Percentiles rank a stretch among this genome's conserved stretches.
phyloP scores from a whole-genome alignment of 345 rosid species.

The Excoecaria cochinchinensis region DNA sequence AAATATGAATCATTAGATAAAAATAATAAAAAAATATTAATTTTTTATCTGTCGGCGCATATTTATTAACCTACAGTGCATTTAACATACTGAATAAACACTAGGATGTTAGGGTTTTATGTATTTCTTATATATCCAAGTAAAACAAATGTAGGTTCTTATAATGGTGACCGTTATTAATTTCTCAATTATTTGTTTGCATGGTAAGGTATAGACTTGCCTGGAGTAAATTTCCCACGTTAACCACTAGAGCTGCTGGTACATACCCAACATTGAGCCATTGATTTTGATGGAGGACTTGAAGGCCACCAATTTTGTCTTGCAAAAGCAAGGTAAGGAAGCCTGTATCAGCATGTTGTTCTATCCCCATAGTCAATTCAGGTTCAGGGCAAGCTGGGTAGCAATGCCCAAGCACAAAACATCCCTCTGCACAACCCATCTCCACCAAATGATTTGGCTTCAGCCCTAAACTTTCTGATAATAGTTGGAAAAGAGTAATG shows the following conservation, averaged over 20 bases:
- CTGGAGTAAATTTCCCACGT: neutral
- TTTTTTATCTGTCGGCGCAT: no score
- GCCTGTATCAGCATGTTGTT: constrained; percentile 11
- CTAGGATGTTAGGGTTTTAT: no score
- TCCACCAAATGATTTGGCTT: neutral
- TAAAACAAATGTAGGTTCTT: no score
- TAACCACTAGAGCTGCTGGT: neutral
- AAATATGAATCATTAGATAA: no score
- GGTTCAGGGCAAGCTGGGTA: constrained; percentile 25
- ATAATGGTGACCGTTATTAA: no score
- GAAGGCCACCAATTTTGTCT: constrained; percentile 23
- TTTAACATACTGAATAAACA: no score
- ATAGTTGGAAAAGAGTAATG: neutral
- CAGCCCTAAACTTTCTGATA: constrained; percentile 16
- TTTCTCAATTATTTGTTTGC: no score
- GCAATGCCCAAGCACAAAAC: constrained; percentile 12
- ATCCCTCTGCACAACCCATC: constrained; percentile 25
- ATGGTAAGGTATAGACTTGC: neutral
- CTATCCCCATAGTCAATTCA: constrained; percentile 6
- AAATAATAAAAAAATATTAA: no score
- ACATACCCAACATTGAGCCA: neutral
- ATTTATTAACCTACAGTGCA: no score
- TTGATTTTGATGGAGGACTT: constrained; percentile 12
- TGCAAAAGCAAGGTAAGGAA: constrained; percentile 18
- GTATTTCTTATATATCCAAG: no score